A percentile compares a stretch with the other conserved stretches of the same genome.
Evolutionary conservation across 2,329 filamentous ascomycete species (phyloP).

Genomic region (Lomentospora prolificans): DNA sequence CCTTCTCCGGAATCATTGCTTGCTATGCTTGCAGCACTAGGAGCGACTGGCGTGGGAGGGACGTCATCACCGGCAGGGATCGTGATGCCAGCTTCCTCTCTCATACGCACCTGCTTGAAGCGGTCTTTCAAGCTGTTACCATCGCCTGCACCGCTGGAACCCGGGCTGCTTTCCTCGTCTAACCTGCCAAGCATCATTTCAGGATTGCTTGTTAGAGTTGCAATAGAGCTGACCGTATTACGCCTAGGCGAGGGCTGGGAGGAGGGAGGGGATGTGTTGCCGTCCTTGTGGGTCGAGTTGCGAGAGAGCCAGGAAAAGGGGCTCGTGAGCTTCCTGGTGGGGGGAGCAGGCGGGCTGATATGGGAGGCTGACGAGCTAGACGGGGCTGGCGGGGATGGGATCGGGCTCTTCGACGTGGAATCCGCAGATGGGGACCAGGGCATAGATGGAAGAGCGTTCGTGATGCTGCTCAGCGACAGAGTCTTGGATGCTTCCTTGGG

Average conservation of each 20-base stretch:
- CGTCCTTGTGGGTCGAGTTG: conserved; percentile 47
- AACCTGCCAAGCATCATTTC: conserved; percentile 69
- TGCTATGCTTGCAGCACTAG: conserved; percentile 13
- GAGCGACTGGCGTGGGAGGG: conserved; percentile 10
- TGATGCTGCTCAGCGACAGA: conserved; percentile 59
- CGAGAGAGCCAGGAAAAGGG: conserved; percentile 81
- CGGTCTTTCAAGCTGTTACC: conserved; percentile 63
- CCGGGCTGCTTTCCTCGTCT: conserved; percentile 61
- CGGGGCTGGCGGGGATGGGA: conserved; percentile 24
- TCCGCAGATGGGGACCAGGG: conserved; percentile 57
- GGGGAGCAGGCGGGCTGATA: conserved; percentile 20
- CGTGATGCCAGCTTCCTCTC: conserved; percentile 57
- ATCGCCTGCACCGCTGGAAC: conserved; percentile 32
- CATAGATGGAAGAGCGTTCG: conserved; percentile 61
- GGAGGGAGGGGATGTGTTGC: conserved; percentile 42
- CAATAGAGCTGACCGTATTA: conserved; percentile 72
- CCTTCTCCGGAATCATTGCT: conserved; percentile 17
- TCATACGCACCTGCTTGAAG: conserved; percentile 67
- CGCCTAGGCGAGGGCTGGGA: conserved; percentile 35
- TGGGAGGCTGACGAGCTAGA: conserved; percentile 19
- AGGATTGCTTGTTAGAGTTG: conserved; percentile 69
- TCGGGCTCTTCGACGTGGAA: conserved; percentile 35
- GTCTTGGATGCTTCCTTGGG: conserved; percentile 39
- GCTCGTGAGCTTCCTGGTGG: conserved; percentile 66
- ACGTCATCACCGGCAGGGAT: conserved; percentile 40